Evolutionary conservation across 176 grass and related monocot genomes (phyloP), one percentile per base, ranked within the genome.

Genomic region (Poa annua): DNA sequence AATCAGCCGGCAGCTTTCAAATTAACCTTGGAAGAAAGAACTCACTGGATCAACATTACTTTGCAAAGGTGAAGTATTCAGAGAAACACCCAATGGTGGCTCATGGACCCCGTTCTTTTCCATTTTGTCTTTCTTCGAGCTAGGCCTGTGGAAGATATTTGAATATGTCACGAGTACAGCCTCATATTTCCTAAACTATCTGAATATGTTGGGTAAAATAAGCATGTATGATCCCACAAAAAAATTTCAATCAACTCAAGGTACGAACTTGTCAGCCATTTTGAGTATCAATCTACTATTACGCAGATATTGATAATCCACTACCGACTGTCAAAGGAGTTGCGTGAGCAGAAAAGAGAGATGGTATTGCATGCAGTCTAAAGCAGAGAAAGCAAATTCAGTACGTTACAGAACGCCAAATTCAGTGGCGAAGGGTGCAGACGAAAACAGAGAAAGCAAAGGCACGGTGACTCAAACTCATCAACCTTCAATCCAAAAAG

Each of bases 101-200:
- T 83, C 88, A 9, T 38, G 38, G 41, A 57, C 55, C 67, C 60
- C 69, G 32, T 86, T 82, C 14, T 78, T 80, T 56, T 73, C 74
- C 83, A 90, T 90, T 90, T 66, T 78, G 4, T 39, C n/a, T 53
- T 64, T 55, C n/a, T 81, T 76, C 7, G 11, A 48, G 36, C 19
- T 82, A 47, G 20, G 54, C 65, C 83, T 86, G 79, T 20, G 9
- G 55, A 36, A n/a, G 57, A 73, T 63, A 73, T 41, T 29, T 29
- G 51, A 20, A 66, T 22, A 2, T 41, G n/a, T 64, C 33, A 74
- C 7, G 11, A 41, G 34, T 11, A 6, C 6, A 51, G n/a, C 11
- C 57, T 59, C 50, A 8, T 41, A 48, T 21, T 63, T 73, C 38
- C 9, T 56, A n/a, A 66, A 51, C 77, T 45, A 8, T 82, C 32